Conservation (phyloP, 2,329 filamentous ascomycete genomes). For the Aspergillus fumigatus region DNA sequence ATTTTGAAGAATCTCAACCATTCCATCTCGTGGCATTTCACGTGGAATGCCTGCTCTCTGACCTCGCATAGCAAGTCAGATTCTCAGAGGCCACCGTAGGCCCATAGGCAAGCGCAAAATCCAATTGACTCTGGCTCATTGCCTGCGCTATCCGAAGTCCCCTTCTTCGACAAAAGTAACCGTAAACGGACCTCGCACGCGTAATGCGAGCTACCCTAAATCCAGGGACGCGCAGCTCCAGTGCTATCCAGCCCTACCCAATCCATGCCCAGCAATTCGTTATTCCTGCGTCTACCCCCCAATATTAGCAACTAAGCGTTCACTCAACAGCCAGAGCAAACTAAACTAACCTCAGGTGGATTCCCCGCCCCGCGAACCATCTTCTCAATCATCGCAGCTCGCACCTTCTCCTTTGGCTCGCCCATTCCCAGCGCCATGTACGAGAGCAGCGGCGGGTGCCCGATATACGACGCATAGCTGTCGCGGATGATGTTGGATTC, state of each 20-base stretch:
- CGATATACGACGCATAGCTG: conserved; percentile 81
- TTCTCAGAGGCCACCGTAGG: neutral
- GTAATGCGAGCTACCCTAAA: neutral
- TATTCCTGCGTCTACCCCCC: neutral
- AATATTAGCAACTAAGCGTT: neutral
- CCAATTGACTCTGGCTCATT: neutral
- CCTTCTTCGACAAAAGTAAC: neutral
- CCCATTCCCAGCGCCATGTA: conserved; percentile 63
- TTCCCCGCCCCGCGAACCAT: conserved; percentile 60
- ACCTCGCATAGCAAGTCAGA: too few species aligned
- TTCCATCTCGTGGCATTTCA: neutral
- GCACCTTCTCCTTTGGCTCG: conserved; percentile 69
- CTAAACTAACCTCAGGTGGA: conserved; percentile 50
- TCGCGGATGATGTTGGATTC: conserved; percentile 92
- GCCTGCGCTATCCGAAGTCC: neutral
- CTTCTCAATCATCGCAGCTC: conserved; percentile 69
- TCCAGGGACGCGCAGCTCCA: neutral
- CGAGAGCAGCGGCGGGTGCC: conserved; percentile 74
- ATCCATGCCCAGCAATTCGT: neutral
- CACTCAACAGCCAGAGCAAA: neutral
- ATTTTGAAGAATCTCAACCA: neutral
- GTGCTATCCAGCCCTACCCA: neutral
- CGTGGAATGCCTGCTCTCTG: neutral
- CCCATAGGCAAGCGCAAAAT: neutral
- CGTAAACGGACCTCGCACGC: neutral